Conservation (phyloP, 345 rosid species). For the Eucalyptus marginata region DNA sequence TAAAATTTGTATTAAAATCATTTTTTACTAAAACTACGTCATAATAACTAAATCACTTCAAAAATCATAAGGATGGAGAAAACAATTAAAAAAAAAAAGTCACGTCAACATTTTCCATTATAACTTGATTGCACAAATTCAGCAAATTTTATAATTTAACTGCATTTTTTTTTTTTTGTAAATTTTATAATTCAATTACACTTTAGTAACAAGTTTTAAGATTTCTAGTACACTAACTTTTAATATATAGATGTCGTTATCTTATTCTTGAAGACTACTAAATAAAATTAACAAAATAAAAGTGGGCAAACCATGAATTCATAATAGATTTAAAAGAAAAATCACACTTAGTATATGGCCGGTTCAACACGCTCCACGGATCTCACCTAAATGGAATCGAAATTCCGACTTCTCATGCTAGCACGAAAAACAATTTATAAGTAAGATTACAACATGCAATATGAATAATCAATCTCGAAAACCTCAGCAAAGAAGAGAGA, state of each 20-base stretch:
- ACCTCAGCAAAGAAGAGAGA: not conserved
- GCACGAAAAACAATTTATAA: not conserved
- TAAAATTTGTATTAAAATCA: too few species aligned
- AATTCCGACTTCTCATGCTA: not conserved
- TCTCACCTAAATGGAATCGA: fast-evolving
- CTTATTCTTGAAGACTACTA: not conserved
- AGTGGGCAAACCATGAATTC: not conserved
- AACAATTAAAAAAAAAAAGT: too few species aligned
- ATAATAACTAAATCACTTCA: too few species aligned
- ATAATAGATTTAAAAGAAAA: not conserved
- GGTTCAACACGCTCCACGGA: fast-evolving
- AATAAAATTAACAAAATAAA: not conserved
- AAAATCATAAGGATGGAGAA: too few species aligned
- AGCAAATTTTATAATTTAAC: too few species aligned
- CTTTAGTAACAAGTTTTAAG: fast-evolving
- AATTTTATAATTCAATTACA: not conserved
- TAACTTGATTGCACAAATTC: fast-evolving
- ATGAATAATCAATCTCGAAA: not conserved
- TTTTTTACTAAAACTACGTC: too few species aligned
- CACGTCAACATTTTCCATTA: too few species aligned
- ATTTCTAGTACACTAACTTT: fast-evolving
- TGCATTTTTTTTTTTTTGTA: too few species aligned
- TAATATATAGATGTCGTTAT: not conserved
- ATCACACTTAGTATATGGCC: not conserved
- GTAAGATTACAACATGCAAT: fast-evolving